Evolutionary conservation across 495 filamentous ascomycete species (phyloP).

Genomic region (Trichoderma orchidacearum): DNA sequence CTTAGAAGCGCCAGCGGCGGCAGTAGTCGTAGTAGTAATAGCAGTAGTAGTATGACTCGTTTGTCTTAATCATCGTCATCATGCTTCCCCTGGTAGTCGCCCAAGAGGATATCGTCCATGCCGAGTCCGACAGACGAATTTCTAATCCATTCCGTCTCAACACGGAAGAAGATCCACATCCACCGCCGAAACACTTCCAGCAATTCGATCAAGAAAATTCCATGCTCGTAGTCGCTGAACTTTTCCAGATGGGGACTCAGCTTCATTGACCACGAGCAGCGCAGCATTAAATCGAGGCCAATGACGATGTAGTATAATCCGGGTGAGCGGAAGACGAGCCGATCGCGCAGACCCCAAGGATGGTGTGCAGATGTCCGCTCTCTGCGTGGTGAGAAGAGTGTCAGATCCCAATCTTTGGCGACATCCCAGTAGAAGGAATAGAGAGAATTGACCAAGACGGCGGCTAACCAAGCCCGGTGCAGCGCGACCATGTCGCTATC

Average conservation of each 20-base stretch:
- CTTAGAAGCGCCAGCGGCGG: too few species aligned
- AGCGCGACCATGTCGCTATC: slow-evolving; percentile 24
- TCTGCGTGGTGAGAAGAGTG: slow-evolving; percentile 45
- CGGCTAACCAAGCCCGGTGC: slow-evolving; percentile 39
- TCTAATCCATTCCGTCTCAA: slow-evolving; percentile 79
- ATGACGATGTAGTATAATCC: slow-evolving; percentile 75
- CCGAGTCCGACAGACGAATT: slow-evolving; percentile 21
- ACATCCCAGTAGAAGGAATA: slow-evolving; percentile 99
- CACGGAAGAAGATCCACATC: slow-evolving; percentile 94
- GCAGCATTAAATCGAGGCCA: slow-evolving; percentile 58
- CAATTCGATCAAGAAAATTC: slow-evolving; percentile 74
- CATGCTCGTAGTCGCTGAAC: slow-evolving; percentile 69
- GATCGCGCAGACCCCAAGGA: slow-evolving; percentile 63
- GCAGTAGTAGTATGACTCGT: too few species aligned
- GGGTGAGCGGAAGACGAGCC: slow-evolving; percentile 52
- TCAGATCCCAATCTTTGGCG: slow-evolving; percentile 90
- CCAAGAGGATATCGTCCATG: slow-evolving; percentile 28
- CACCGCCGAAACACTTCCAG: slow-evolving; percentile 78
- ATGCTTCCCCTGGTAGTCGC: slow-evolving; percentile 27
- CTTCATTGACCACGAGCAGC: slow-evolving; percentile 84
- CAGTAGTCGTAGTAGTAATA: too few species aligned
- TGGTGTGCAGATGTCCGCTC: slow-evolving; percentile 42
- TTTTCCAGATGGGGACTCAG: slow-evolving; percentile 66
- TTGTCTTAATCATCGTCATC: slow-evolving; percentile 29
- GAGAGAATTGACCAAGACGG: slow-evolving; percentile 63